Percentiles rank a stretch among this genome's conserved stretches.
These are phyloP conservation scores for Calonectria pteridis DNA, from an alignment of 2,329 filamentous ascomycete species.

Conservation along the genomic window DNA sequence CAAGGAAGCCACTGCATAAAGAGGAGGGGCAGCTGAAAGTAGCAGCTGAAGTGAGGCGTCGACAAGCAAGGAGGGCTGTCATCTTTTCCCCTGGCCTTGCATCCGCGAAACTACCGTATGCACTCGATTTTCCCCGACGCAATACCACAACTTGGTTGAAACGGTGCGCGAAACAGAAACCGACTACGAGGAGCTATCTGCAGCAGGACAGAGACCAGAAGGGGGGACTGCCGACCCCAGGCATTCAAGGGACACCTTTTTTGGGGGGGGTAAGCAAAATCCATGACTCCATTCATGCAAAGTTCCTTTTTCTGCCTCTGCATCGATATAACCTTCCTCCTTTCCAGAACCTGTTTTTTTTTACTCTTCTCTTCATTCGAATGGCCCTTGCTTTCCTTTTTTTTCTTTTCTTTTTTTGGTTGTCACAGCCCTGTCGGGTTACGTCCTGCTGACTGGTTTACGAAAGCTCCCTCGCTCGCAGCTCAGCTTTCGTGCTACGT, in stretches of 20 bases:
- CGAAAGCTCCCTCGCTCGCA: background rate
- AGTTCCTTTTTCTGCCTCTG: background rate
- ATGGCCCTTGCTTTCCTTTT: background rate
- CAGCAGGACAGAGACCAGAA: background rate
- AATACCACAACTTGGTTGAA: background rate
- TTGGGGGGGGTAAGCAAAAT: background rate
- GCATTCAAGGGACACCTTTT: background rate
- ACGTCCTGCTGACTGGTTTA: slow-evolving; percentile 5
- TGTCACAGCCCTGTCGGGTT: background rate
- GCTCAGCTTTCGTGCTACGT: slow-evolving; percentile 18
- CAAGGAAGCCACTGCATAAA: background rate
- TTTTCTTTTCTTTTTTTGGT: background rate
- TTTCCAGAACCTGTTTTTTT: background rate
- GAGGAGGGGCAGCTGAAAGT: slow-evolving; percentile 19
- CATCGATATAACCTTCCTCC: background rate
- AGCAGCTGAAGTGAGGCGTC: background rate
- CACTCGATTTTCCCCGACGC: slow-evolving; percentile 6
- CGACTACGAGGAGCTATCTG: background rate
- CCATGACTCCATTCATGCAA: slow-evolving; percentile 5
- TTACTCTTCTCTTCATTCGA: background rate
- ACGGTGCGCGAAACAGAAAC: background rate
- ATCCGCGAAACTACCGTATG: background rate
- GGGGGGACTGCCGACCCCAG: background rate
- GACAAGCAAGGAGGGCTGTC: background rate
- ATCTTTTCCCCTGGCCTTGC: slow-evolving; percentile 6